Percentiles rank a stretch among this genome's conserved stretches.
Conservation (phyloP, 768 basidiomycete species). For the Russula lepida region DNA sequence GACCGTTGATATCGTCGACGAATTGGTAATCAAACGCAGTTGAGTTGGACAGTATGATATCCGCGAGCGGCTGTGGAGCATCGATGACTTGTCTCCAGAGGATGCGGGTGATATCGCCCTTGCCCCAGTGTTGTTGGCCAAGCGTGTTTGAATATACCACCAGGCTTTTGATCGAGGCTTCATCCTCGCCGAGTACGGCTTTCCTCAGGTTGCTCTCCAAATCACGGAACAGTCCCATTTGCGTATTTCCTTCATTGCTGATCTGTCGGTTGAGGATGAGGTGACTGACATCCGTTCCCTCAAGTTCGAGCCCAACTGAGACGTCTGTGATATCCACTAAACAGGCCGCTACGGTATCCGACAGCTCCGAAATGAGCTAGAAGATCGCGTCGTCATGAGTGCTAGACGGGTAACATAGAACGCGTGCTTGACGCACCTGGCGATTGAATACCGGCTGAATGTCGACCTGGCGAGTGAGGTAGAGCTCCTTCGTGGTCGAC, state of each 20-base stretch:
- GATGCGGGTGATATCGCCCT: slow-evolving; percentile 75
- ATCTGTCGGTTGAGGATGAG: slow-evolving; percentile 63
- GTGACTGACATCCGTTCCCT: slow-evolving; percentile 69
- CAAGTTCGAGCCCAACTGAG: slow-evolving; percentile 66
- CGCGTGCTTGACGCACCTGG: slow-evolving; percentile 48
- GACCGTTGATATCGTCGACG: slow-evolving; percentile 93
- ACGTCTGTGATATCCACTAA: slow-evolving; percentile 73
- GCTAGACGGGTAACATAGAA: not conserved
- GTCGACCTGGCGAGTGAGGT: slow-evolving; percentile 92
- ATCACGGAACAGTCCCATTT: slow-evolving; percentile 73
- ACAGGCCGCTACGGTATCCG: slow-evolving; percentile 83
- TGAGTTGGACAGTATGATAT: slow-evolving; percentile 63
- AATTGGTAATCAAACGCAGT: slow-evolving; percentile 81
- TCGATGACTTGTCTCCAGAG: slow-evolving; percentile 89
- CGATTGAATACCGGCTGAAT: slow-evolving; percentile 98
- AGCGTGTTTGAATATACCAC: slow-evolving; percentile 63
- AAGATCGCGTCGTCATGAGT: not conserved
- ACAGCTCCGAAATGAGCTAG: slow-evolving; percentile 89
- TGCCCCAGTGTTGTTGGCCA: slow-evolving; percentile 48
- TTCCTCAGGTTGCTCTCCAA: slow-evolving; percentile 81
- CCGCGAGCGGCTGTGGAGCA: slow-evolving; percentile 61
- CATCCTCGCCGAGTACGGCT: slow-evolving; percentile 58
- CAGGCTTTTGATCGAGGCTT: slow-evolving; percentile 55
- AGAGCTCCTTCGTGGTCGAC: slow-evolving; percentile 92
- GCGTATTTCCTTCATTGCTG: slow-evolving; percentile 48